These are phyloP conservation scores for Metschnikowia shivogae DNA, from an alignment of 805 yeast genomes.

Conservation along the genomic window DNA sequence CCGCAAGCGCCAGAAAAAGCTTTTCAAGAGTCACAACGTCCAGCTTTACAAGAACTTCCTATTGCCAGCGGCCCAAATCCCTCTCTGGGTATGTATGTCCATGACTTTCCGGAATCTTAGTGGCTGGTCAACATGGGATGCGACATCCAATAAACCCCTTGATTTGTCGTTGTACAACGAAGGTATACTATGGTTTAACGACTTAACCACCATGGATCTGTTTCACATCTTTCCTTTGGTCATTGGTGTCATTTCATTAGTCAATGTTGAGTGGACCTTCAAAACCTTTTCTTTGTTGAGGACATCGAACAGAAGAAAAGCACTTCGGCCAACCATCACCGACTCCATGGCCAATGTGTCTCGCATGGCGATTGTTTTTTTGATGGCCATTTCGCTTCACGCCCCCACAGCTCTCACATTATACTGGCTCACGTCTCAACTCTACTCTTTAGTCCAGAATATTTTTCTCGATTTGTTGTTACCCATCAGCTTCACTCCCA, in stretches of 20 bases:
- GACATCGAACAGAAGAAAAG: slow-evolving; percentile 34
- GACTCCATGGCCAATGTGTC: slow-evolving; percentile 68
- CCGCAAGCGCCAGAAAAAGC: slow-evolving; percentile 62
- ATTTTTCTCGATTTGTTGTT: slow-evolving; percentile 58
- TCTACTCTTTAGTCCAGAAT: slow-evolving; percentile 74
- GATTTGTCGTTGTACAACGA: slow-evolving; percentile 50
- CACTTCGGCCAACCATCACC: slow-evolving; percentile 51
- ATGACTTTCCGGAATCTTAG: slow-evolving; percentile 70
- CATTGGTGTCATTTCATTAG: slow-evolving; percentile 65
- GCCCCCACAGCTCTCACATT: slow-evolving; percentile 78
- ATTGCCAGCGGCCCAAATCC: slow-evolving; percentile 78
- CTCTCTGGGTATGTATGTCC: slow-evolving; percentile 80
- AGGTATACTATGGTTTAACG: slow-evolving; percentile 58
- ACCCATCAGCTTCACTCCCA: slow-evolving; percentile 55
- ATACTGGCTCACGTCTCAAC: slow-evolving; percentile 90
- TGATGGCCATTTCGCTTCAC: slow-evolving; percentile 81
- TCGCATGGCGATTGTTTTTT: slow-evolving; percentile 68
- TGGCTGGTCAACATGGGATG: slow-evolving; percentile 56
- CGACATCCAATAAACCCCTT: slow-evolving; percentile 40
- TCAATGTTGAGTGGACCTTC: slow-evolving; percentile 80
- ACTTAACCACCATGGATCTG: slow-evolving; percentile 60
- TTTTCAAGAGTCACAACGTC: slow-evolving; percentile 65
- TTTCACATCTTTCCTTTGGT: slow-evolving; percentile 61
- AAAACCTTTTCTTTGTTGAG: slow-evolving; percentile 55
- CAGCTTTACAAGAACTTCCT: slow-evolving; percentile 77